Base-by-base conservation (phyloP, 768 basidiomycete species). In the Coprinopsis marcescibilis region DNA sequence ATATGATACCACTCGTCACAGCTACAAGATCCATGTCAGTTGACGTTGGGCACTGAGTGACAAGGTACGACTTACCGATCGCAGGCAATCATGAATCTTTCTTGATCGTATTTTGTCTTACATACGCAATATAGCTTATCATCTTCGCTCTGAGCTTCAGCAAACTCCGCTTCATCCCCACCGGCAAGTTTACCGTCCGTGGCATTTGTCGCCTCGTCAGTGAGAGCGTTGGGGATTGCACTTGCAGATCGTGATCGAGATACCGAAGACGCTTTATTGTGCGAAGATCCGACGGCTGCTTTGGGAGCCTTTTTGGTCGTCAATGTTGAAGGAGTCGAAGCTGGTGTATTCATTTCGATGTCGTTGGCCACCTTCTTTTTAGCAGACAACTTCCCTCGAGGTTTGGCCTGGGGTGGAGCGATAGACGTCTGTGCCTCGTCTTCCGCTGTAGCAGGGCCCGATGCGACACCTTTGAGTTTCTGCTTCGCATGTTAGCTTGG, bases 1-100 rank as follows among this genome's bases (percentile, higher is more conserved):
- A 87, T 85, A 60, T 96, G 92, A 61, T 90, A 95, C 92, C 92
- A 96, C 51, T 93, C 88, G 57, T 94, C 92, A 63, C 92, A 95
- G 23, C 91, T 92, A n/a, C n/a, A n/a, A n/a, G 17, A 15, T 43
- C 29, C 21, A 33, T 13, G 48, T 19, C 27, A 33, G 33, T 45
- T 24, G 45, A 21, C 29, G 14, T 34, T 23, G 29, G 21, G 41
- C 8, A 37, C 30, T 44, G 40, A 30, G 25, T 38, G 24, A 27
- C 36, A 30, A 25, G 40, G 21, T 52, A 46, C 21, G 33, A 63
- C 85, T 45, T 55, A 90, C 89, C 81, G 76, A 69, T 95, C 92
- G 59, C 92, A 95, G 21, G 89, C 92, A 61, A 95, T 92, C 92
- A 95, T 95, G 51, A 85, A 75, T 43, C 78, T 72, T 59, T 90